These are phyloP conservation scores for Eragrostis nindensis DNA, from an alignment of 176 grass and related monocot species.

Conservation along the genomic window DNA sequence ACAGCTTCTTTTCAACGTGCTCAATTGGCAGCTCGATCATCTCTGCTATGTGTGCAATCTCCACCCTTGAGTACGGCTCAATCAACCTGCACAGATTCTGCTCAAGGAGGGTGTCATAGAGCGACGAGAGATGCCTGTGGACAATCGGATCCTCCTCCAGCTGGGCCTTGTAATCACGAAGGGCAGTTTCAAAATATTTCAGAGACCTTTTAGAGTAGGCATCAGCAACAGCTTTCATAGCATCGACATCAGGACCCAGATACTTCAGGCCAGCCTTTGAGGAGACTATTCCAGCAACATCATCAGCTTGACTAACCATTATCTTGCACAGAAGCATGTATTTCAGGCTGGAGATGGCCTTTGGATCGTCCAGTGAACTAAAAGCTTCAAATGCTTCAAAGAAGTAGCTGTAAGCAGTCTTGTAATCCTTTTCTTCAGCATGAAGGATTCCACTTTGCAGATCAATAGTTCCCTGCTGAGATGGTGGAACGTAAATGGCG, in stretches of 20 bases:
- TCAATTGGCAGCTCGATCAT: constrained; percentile 68
- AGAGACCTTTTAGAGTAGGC: constrained; percentile 71
- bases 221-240: constrained; percentile 71
- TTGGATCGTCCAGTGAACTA: constrained; percentile 62
- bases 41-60: constrained; percentile 69
- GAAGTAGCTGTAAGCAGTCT: constrained; percentile 91
- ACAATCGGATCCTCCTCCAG: constrained; percentile 86
- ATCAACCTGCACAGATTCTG: constrained; percentile 84
- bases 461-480: constrained; percentile 81
- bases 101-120: constrained; percentile 84
- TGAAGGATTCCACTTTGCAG: constrained; percentile 78
- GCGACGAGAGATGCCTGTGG: constrained; percentile 75
- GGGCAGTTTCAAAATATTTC: constrained; percentile 82
- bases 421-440: constrained; percentile 90
- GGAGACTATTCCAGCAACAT: constrained; percentile 67
- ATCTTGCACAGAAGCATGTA: constrained; percentile 86
- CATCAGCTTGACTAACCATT: constrained; percentile 76
- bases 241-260: constrained; percentile 67
- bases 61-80: constrained; percentile 77
- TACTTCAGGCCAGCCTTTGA: constrained; percentile 77
- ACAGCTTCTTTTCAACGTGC: constrained; percentile 84
- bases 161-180: constrained; percentile 63
- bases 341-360: constrained; percentile 66
- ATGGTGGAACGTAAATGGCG: constrained; percentile 80
- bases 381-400: constrained; percentile 89